Conservation (phyloP, 345 rosid genomes). For the Streptanthus diversifolius region DNA sequence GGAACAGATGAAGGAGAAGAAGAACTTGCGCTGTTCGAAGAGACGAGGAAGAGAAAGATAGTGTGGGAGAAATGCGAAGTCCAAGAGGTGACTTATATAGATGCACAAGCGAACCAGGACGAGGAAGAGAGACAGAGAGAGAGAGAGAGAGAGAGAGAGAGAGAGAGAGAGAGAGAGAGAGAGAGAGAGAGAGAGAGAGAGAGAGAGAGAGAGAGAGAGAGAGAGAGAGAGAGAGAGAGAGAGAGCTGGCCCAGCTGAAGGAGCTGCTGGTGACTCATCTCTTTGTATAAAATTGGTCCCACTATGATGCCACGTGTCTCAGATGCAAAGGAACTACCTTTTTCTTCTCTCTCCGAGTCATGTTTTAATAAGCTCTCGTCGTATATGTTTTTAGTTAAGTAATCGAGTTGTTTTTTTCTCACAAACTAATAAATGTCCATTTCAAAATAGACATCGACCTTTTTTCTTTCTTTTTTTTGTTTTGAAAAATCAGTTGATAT, state of each 20-base stretch:
- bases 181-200: not conserved
- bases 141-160: not conserved
- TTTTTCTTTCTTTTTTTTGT: not conserved
- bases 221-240: not conserved
- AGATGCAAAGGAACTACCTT: not conserved
- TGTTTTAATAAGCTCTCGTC: too few species aligned
- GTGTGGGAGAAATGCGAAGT: slow-evolving; percentile 17
- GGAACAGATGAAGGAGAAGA: not conserved
- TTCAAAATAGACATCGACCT: not conserved
- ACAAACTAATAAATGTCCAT: slow-evolving; percentile 3
- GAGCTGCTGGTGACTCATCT: slow-evolving; percentile 17
- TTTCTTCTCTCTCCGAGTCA: not conserved
- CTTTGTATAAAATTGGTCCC: not conserved
- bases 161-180: too few species aligned
- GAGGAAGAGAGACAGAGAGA: not conserved
- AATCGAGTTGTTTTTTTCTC: not conserved
- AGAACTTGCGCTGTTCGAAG: slow-evolving; percentile 15
- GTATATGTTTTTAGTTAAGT: slow-evolving; percentile 7
- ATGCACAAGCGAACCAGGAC: not conserved
- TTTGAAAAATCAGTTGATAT: not conserved
- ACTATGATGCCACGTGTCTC: slow-evolving; percentile 20
- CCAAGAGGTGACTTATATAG: slow-evolving; percentile 33
- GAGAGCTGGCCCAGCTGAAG: slow-evolving; percentile 27
- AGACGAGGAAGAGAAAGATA: slow-evolving; percentile 26
- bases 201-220: not conserved